Percentiles rank a stretch among this genome's conserved stretches.
phyloP scores from a whole-genome alignment of 495 filamentous ascomycete species.

The Paragyromitra xinjiangensis region DNA sequence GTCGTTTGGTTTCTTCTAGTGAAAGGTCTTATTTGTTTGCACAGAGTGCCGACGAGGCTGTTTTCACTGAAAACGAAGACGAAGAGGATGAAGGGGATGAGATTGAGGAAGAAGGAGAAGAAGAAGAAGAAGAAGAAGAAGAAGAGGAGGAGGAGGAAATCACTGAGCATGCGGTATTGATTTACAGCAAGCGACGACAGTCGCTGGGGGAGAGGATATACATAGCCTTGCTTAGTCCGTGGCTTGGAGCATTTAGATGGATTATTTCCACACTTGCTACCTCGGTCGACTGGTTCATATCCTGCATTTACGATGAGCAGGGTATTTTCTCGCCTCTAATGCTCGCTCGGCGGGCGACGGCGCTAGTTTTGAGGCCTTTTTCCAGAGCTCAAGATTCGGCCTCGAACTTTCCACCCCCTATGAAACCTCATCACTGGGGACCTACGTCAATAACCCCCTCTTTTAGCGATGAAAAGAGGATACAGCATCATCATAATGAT shows the following conservation, averaged over 20 bases:
- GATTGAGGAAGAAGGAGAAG: constrained; percentile 56
- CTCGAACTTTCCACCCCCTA: background rate
- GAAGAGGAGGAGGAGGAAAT: constrained; percentile 59
- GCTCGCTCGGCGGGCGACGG: constrained; percentile 23
- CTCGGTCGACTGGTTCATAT: constrained; percentile 81
- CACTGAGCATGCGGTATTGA: constrained; percentile 56
- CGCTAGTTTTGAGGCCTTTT: constrained; percentile 28
- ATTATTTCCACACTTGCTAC: constrained; percentile 79
- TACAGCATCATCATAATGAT: constrained; percentile 7
- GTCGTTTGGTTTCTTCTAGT: constrained; percentile 7
- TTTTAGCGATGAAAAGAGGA: constrained; percentile 8
- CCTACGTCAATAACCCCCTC: background rate
- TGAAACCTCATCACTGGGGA: constrained; percentile 28
- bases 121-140: constrained; percentile 60
- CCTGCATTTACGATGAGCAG: constrained; percentile 79
- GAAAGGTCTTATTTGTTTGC: constrained; percentile 29
- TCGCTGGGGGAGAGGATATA: constrained; percentile 50
- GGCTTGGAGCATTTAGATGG: constrained; percentile 65
- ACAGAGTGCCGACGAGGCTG: constrained; percentile 13
- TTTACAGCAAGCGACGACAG: constrained; percentile 16
- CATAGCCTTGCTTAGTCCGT: constrained; percentile 47
- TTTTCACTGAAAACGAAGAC: constrained; percentile 59
- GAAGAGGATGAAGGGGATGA: constrained; percentile 59
- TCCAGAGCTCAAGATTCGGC: background rate
- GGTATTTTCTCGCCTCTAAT: constrained; percentile 72